Base-by-base conservation (phyloP, 805 yeast species). In the Maudiozyma saulgeensis region DNA sequence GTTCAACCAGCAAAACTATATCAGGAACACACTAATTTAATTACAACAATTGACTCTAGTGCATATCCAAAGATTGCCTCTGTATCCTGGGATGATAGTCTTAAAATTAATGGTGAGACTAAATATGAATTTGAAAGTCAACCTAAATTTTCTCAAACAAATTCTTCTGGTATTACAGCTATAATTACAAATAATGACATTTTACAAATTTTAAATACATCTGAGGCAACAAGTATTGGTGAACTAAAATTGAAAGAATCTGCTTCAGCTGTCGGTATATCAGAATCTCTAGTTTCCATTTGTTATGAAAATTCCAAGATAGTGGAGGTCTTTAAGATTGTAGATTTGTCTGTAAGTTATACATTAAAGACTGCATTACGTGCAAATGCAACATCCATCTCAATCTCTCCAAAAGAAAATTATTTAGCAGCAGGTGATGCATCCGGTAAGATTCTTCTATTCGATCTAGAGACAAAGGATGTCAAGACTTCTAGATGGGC, bases 401-500 rank as follows among this genome's bases (percentile, higher is more conserved):
- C 81, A 12, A 77, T 87, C 28, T 87, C 96, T 1, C 91, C 88
- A 4, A 74, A 82, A 56, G 85, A 79, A 7, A 65, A 72, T 49
- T 77, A 69, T 52, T 72, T 84, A 16, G 98, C 98, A 0, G 85
- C 84, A 25, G 97, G 96, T 47, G 97, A 90, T 59, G 74, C 75
- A 5, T 73, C 84, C 47, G 99, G 99, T 34, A 93, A 91, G 65
- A 87, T 89, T 55, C 68, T 82, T n/a, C 72, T 90, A 37, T 88
- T 79, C 67, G 75, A 79, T 54, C 63, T 80, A 6, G 64, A 63
- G 2, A 81, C 80, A 39, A 77, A 71, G 46, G 56, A 75, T 2
- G 69, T 87, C 7, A 75, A 81, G 37, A 88, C 98, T 2, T 80
- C 95, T 0, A 79, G 97, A 63, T 93, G 99, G 99, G 83, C 95